These are phyloP conservation scores for Favolaschia claudopus DNA, from an alignment of 768 basidiomycete genomes.

Conservation along the genomic window DNA sequence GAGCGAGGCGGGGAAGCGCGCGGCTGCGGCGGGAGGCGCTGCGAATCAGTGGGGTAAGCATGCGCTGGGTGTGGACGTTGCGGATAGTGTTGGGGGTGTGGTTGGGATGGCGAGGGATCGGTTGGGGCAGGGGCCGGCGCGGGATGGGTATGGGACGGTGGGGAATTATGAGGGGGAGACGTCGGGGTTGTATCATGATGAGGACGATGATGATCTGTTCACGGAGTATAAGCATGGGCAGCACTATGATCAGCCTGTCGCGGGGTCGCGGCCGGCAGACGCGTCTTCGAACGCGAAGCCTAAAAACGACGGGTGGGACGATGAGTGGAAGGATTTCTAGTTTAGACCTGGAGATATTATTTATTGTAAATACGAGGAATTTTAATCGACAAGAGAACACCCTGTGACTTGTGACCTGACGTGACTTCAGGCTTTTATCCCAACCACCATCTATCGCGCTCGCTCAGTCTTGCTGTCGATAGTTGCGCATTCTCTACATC, in stretches of 20 bases:
- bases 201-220: slow-evolving; percentile 77
- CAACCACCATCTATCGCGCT: no score
- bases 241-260: slow-evolving; percentile 26
- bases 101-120: slow-evolving; percentile 70
- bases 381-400: not conserved
- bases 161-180: slow-evolving; percentile 59
- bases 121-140: slow-evolving; percentile 55
- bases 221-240: slow-evolving; percentile 51
- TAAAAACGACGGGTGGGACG: slow-evolving; percentile 72
- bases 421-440: no score
- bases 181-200: slow-evolving; percentile 68
- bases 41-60: slow-evolving; percentile 82
- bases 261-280: slow-evolving; percentile 24
- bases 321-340: slow-evolving; percentile 86
- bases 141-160: slow-evolving; percentile 57
- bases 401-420: no score
- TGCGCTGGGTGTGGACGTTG: slow-evolving; percentile 87
- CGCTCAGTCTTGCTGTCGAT: no score
- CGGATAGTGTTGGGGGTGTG: slow-evolving; percentile 74
- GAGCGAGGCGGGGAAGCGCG: slow-evolving; percentile 69
- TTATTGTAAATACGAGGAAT: slow-evolving; percentile 13
- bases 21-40: slow-evolving; percentile 63
- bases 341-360: not conserved
- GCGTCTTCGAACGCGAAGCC: slow-evolving; percentile 37
- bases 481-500: no score